These are phyloP conservation scores for Eucalyptus sp. DNA, from an alignment of 345 rosid species.

Conservation along the genomic window DNA sequence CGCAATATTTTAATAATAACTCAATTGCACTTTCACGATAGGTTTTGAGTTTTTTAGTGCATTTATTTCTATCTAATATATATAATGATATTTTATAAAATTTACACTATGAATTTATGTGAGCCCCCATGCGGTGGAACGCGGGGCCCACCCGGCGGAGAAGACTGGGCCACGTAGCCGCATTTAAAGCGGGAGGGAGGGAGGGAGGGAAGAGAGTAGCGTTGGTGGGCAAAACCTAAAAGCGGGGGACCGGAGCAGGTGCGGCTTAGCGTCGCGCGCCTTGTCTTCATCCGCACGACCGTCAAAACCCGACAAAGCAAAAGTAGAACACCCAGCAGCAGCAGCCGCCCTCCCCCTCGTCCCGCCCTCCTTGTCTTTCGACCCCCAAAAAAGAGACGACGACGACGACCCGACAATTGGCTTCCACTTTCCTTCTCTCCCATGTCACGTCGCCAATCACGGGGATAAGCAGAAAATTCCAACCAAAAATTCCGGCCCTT, in stretches of 20 bases:
- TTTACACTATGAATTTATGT: not conserved
- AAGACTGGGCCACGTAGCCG: not conserved
- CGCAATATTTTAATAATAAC: too few species aligned
- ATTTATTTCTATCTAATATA: too few species aligned
- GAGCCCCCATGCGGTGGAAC: not conserved
- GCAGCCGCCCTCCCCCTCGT: not conserved
- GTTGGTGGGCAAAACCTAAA: not conserved
- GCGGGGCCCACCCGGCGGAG: not conserved
- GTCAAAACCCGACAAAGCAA: not conserved
- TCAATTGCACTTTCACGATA: too few species aligned
- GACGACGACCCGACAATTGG: not conserved
- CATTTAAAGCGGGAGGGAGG: not conserved
- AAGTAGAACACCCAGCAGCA: too few species aligned
- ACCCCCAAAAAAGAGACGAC: not conserved
- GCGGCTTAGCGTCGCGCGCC: not conserved
- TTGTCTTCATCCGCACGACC: not conserved
- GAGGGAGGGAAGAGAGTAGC: not conserved
- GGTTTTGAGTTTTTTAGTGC: too few species aligned
- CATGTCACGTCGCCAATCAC: not conserved
- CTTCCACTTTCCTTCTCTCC: not conserved
- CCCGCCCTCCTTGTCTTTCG: not conserved
- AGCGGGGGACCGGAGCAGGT: not conserved
- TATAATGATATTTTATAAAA: too few species aligned
- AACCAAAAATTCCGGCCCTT: not conserved
- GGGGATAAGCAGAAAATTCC: not conserved